Conservation (phyloP, 305 asterid genomes). For the Fraxinus dipetala region DNA sequence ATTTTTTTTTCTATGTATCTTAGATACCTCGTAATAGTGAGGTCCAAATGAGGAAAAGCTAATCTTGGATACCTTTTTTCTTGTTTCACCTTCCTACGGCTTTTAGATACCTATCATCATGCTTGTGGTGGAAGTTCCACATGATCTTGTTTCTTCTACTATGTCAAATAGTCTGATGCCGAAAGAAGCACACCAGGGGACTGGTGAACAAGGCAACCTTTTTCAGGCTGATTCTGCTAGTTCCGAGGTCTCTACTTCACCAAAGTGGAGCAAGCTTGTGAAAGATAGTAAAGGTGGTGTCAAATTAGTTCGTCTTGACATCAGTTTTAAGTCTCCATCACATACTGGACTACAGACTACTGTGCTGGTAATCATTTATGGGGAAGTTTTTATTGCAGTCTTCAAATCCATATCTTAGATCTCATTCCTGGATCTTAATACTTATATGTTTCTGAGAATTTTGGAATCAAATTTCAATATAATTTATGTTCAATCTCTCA, state of each 20-base stretch:
- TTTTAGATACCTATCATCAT: constrained; percentile 93
- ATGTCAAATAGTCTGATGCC: constrained; percentile 47
- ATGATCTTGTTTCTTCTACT: constrained; percentile 57
- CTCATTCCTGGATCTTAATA: constrained; percentile 18
- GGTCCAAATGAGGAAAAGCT: background rate
- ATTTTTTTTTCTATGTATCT: constrained; percentile 9
- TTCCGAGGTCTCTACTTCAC: constrained; percentile 44
- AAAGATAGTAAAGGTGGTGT: constrained; percentile 49
- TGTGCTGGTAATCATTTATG: constrained; percentile 67
- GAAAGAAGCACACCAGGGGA: constrained; percentile 46
- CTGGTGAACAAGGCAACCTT: constrained; percentile 48
- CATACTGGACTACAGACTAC: constrained; percentile 98
- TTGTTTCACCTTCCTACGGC: constrained; percentile 22
- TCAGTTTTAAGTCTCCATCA: constrained; percentile 93
- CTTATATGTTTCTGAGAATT: constrained; percentile 17
- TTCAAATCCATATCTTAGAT: constrained; percentile 9
- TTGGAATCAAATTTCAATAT: constrained; percentile 3
- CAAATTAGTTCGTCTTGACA: constrained; percentile 87
- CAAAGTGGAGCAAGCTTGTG: constrained; percentile 41
- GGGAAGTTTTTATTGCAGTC: constrained; percentile 10
- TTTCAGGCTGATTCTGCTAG: constrained; percentile 46
- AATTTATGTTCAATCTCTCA: constrained; percentile 12
- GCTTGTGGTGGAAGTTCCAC: constrained; percentile 99
- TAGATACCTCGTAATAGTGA: background rate
- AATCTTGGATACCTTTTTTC: background rate